Conservation (phyloP, 352 stramenopile genomes). For the Phytopythium cucurbitacearum region DNA sequence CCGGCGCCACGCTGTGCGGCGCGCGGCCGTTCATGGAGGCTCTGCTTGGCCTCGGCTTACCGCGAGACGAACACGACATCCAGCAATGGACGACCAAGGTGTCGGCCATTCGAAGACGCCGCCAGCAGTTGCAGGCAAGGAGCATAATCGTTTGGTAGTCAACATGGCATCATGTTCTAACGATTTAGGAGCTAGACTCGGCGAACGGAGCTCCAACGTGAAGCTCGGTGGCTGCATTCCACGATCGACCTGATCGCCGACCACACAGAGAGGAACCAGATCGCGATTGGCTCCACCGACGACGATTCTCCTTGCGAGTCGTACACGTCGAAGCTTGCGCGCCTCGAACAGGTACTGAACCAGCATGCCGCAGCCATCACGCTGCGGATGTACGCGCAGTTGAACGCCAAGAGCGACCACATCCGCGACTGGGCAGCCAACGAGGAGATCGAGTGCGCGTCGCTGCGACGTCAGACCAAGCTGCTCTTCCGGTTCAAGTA, state of each 20-base stretch:
- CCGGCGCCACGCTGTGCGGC: constrained; percentile 19
- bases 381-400: constrained; percentile 38
- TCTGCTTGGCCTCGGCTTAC: constrained; percentile 6
- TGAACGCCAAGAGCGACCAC: constrained; percentile 42
- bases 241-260: no score
- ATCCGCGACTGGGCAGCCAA: constrained; percentile 27
- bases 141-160: neutral
- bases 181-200: no score
- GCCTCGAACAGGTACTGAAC: constrained; percentile 23
- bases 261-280: no score
- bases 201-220: no score
- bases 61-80: neutral
- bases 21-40: constrained; percentile 23
- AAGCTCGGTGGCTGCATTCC: no score
- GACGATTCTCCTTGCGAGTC: neutral
- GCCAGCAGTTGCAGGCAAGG: neutral
- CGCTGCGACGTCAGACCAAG: constrained; percentile 29
- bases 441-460: constrained; percentile 21
- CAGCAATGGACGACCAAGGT: neutral
- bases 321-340: constrained; percentile 21
- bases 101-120: neutral
- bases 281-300: no score
- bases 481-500: constrained; percentile 46
- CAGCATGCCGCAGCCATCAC: constrained; percentile 24
- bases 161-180: no score